phyloP scores from a whole-genome alignment of 2,329 filamentous ascomycete genomes.

The Trichoderma aggressivum region DNA sequence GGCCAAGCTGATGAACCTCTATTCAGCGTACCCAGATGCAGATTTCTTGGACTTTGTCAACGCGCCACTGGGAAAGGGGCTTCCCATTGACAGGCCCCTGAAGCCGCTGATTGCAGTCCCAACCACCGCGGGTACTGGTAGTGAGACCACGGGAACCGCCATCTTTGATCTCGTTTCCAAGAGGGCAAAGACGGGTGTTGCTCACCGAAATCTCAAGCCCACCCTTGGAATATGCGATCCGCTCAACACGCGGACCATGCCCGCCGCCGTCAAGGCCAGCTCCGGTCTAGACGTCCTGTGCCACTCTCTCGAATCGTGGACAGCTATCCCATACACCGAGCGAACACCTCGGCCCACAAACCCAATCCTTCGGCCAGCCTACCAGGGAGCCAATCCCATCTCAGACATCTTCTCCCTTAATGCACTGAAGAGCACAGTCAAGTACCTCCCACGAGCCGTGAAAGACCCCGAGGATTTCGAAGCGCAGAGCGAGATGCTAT shows the following conservation, averaged over 20 bases:
- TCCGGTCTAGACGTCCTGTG: conserved; percentile 94
- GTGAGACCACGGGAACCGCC: conserved; percentile 94
- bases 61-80: conserved; percentile 81
- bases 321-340: conserved; percentile 90
- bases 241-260: conserved; percentile 94
- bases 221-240: conserved; percentile 84
- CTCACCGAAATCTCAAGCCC: conserved; percentile 92
- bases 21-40: conserved; percentile 84
- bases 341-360: conserved; percentile 80
- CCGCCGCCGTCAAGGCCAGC: conserved; percentile 83
- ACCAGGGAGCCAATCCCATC: conserved; percentile 96
- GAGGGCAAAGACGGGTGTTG: conserved; percentile 91
- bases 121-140: conserved; percentile 81
- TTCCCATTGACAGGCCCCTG: conserved; percentile 68
- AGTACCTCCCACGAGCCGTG: conserved; percentile 87
- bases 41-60: conserved; percentile 98
- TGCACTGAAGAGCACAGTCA: conserved; percentile 77
- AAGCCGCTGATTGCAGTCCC: conserved; percentile 78
- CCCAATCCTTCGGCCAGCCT: conserved; percentile 86
- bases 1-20: conserved; percentile 97
- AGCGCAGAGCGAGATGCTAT: conserved; percentile 91
- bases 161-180: conserved; percentile 94
- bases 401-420: conserved; percentile 94
- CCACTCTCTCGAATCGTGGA: conserved; percentile 95
- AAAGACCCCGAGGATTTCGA: conserved; percentile 86